Conservation (phyloP, 2,329 filamentous ascomycete genomes). For the Fusarium sp. region DNA sequence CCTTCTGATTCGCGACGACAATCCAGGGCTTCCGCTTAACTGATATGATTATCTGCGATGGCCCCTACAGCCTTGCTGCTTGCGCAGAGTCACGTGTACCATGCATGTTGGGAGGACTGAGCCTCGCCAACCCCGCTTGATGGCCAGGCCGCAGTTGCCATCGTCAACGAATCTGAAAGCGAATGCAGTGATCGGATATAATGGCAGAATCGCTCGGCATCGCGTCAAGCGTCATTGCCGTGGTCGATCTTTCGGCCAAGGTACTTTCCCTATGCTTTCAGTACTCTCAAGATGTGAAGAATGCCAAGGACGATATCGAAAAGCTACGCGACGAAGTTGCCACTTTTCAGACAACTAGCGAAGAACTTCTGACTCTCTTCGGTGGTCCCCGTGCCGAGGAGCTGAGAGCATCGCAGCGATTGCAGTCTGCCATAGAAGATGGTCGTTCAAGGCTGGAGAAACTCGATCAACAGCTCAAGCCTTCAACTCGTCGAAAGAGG, state of each 20-base stretch:
- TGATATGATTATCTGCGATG: background rate
- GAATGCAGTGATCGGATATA: background rate
- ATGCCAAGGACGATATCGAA: conserved; percentile 54
- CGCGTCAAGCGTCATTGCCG: no score
- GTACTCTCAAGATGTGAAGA: conserved; percentile 54
- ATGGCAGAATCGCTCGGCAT: background rate
- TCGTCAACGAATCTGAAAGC: background rate
- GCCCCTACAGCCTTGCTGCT: background rate
- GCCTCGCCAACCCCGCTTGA: conserved; percentile 1
- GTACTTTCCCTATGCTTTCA: conserved; percentile 46
- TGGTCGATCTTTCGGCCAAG: background rate
- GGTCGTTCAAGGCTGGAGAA: background rate
- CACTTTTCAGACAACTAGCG: background rate
- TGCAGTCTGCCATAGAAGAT: background rate
- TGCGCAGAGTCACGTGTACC: background rate
- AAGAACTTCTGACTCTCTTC: background rate
- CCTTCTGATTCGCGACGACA: background rate
- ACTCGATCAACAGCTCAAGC: conserved; percentile 17
- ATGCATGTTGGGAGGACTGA: background rate
- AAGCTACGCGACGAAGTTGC: conserved; percentile 49
- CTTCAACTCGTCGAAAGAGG: background rate
- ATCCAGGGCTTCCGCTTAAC: background rate
- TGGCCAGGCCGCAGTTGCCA: background rate
- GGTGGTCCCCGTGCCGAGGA: background rate
- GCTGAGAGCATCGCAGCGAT: background rate